Evolutionary conservation across 2,329 filamentous ascomycete genomes (phyloP).

Genomic region (Trichoderma atrobrunneum): DNA sequence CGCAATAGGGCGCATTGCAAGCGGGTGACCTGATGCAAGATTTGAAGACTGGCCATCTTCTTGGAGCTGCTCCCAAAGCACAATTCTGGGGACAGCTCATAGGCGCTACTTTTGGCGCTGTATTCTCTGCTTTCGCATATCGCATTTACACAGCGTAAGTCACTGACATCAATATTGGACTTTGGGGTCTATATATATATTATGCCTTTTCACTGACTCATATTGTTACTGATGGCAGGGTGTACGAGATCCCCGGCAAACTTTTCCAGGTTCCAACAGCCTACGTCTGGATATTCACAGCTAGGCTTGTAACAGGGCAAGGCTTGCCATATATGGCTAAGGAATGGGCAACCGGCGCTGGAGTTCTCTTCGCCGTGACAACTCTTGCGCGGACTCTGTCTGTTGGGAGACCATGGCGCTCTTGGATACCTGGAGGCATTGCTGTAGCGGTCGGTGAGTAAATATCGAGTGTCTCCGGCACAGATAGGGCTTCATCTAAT

Average conservation of each 20-base stretch:
- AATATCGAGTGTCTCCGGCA: not conserved
- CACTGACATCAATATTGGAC: too few relatives aligned
- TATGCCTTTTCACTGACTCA: not conserved
- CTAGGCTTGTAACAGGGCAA: slow-evolving; percentile 84
- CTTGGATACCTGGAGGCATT: slow-evolving; percentile 84
- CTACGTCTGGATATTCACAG: slow-evolving; percentile 97
- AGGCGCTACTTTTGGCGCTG: slow-evolving; percentile 78
- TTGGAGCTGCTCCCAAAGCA: slow-evolving; percentile 87
- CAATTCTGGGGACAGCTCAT: slow-evolving; percentile 98
- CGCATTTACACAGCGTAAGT: slow-evolving; percentile 71
- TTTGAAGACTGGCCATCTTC: slow-evolving; percentile 89
- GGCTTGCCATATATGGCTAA: slow-evolving; percentile 81
- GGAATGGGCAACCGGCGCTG: slow-evolving; percentile 75
- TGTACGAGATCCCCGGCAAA: slow-evolving; percentile 84
- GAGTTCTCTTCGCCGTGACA: slow-evolving; percentile 65
- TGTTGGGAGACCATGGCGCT: slow-evolving; percentile 61
- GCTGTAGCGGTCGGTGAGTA: slow-evolving; percentile 81
- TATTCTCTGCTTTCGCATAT: slow-evolving; percentile 85
- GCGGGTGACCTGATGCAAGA: slow-evolving; percentile 97
- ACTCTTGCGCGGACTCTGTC: slow-evolving; percentile 68
- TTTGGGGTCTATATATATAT: not conserved
- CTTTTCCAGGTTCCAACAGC: slow-evolving; percentile 92
- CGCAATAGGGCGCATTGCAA: slow-evolving; percentile 68
- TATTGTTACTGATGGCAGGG: slow-evolving; percentile 41
- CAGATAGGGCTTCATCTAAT: not conserved